Conservation (phyloP, 805 yeast species). For the Grigorovia humatica region DNA sequence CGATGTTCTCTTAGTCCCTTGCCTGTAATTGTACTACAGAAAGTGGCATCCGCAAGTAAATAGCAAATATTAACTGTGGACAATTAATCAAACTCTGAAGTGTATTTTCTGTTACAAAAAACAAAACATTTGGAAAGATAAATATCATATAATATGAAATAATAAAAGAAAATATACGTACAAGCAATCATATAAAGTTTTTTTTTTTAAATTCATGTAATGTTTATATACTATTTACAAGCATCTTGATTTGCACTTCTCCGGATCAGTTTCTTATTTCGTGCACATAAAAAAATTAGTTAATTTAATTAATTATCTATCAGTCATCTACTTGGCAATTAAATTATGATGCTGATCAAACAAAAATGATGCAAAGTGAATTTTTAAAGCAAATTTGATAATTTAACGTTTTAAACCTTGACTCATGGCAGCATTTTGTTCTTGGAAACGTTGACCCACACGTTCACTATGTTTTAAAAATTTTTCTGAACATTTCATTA, state of each 20-base stretch:
- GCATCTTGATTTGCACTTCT: background rate
- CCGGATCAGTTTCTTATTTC: background rate
- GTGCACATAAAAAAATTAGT: background rate
- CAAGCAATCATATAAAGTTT: too few relatives aligned
- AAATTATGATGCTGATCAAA: background rate
- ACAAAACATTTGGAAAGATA: too few relatives aligned
- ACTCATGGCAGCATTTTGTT: conserved; percentile 77
- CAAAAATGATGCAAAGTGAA: background rate
- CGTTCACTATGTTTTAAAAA: conserved; percentile 97
- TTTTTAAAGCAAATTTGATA: background rate
- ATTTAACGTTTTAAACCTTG: conserved; percentile 44
- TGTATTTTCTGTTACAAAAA: too few relatives aligned
- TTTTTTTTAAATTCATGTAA: background rate
- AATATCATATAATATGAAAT: too few relatives aligned
- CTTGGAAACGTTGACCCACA: conserved; percentile 98
- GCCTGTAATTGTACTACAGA: too few relatives aligned
- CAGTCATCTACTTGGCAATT: background rate
- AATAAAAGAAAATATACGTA: too few relatives aligned
- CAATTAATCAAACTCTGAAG: too few relatives aligned
- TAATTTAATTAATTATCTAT: too few relatives aligned
- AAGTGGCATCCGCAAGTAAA: too few relatives aligned
- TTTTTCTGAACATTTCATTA: conserved; percentile 89
- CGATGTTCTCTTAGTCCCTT: too few relatives aligned
- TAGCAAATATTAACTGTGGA: too few relatives aligned
- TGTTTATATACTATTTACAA: background rate